Evolutionary conservation across 805 yeast genomes (phyloP).

Genomic region (Pichia exigua): DNA sequence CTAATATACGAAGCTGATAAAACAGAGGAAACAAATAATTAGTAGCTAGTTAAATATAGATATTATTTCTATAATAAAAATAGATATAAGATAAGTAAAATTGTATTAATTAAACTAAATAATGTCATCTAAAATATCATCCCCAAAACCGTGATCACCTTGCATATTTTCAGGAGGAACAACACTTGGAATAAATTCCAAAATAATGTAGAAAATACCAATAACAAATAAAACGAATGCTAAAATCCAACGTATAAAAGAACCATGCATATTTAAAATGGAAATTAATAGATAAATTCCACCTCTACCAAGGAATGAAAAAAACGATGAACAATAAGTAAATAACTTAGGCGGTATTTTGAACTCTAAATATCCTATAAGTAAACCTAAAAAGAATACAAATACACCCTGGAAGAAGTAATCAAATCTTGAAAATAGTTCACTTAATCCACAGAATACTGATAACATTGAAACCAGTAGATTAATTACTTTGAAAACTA

Average conservation of each 20-base stretch:
- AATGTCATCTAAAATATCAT: conserved; percentile 30
- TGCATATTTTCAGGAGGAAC: conserved; percentile 82
- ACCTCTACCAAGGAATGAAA: conserved; percentile 72
- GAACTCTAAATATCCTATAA: conserved; percentile 41
- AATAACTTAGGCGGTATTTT: conserved; percentile 52
- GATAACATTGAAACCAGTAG: conserved; percentile 10
- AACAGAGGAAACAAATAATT: too few species aligned
- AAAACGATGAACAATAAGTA: conserved; percentile 58
- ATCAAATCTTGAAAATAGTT: conserved; percentile 33
- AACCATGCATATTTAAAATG: conserved; percentile 40
- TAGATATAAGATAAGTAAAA: background rate
- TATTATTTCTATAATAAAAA: background rate
- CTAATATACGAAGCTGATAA: too few species aligned
- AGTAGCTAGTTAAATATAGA: too few species aligned
- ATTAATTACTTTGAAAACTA: background rate
- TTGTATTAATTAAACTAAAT: conserved; percentile 10
- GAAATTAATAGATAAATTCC: conserved; percentile 47
- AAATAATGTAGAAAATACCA: conserved; percentile 51
- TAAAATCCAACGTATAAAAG: conserved; percentile 46
- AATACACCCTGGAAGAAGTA: conserved; percentile 53
- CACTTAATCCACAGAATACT: conserved; percentile 43
- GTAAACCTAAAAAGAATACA: conserved; percentile 45
- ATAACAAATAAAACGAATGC: conserved; percentile 49
- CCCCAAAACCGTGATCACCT: conserved; percentile 33
- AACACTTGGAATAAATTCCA: conserved; percentile 68